Evolutionary conservation across 148 eudicot species (phyloP), one percentile per base, ranked within the genome.

Genomic region (Nepenthes gracilis): DNA sequence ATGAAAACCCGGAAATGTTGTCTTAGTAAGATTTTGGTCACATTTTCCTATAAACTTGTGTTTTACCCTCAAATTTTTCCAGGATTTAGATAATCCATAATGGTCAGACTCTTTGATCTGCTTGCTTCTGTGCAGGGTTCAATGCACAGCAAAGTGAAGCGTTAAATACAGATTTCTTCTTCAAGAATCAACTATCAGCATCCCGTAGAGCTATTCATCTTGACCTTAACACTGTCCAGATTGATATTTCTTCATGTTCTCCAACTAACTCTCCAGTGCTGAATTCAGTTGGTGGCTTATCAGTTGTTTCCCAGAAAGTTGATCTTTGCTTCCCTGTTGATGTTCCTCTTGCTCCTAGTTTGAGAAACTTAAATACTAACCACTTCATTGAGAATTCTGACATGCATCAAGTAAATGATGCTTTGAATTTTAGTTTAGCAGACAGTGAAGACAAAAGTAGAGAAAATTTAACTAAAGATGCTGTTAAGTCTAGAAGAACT

Each of bases 141-240:
- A 43, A 64, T 3, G 69, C 69, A 51, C 51, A 57, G 38, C 36
- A 55, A 56, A 53, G 40, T 47, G 64, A 66, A 53, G 47, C 63
- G 35, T 54, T 47, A 10, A 35, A 23, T n/a, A 54, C 67, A 13
- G 49, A 15, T 57, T 54, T 57, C 47, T 60, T 55, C 14, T 58
- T 38, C 36, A 54, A 53, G 64, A 55, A 57, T 47, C 70, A 60
- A 55, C 51, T 35, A 0, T 38, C 62, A 43, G 54, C 60, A 64
- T 36, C 58, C 54, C 32, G 56, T 36, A 63, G 63, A 59, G 56
- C 38, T 33, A 12, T 43, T 38, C 43, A 43, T 14, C 62, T 87
- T 54, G 90, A 87, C 77, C 91, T 85, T 36, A 88, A 85, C 73
- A 65, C 45, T 57, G 15, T 54, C 67, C 75, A 51, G 52, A 36